Evolutionary conservation across 805 yeast genomes (phyloP).

Genomic region (Lipomyces yamadae): DNA sequence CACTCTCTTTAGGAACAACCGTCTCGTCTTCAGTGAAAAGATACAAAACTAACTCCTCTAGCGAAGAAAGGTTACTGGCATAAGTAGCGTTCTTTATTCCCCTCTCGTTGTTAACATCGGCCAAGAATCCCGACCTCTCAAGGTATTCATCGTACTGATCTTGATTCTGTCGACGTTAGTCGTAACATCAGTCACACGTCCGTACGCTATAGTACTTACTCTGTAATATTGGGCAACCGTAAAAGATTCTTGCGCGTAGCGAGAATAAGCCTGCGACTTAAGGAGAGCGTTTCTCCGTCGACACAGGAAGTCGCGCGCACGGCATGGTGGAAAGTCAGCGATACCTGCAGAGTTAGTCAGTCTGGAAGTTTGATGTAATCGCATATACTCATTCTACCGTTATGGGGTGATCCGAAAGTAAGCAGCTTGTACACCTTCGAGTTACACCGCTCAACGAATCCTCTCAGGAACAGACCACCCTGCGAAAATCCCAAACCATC

Average conservation of each 20-base stretch:
- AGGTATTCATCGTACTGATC: conserved; percentile 59
- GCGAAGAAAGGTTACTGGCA: conserved; percentile 49
- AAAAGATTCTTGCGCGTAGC: conserved; percentile 58
- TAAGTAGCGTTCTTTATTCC: conserved; percentile 49
- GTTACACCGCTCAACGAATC: conserved; percentile 64
- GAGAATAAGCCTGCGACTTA: conserved; percentile 64
- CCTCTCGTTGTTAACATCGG: conserved; percentile 69
- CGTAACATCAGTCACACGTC: not conserved
- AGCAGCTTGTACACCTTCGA: conserved; percentile 55
- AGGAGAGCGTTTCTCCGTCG: conserved; percentile 57
- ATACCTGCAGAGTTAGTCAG: conserved; percentile 41
- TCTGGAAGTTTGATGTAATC: not conserved
- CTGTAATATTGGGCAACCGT: conserved; percentile 80
- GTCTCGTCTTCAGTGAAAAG: conserved; percentile 67
- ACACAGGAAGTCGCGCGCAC: conserved; percentile 62
- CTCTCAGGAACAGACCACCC: conserved; percentile 80
- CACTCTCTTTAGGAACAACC: conserved; percentile 71
- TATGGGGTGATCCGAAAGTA: conserved; percentile 83
- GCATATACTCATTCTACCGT: conserved; percentile 52
- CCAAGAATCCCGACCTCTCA: conserved; percentile 62
- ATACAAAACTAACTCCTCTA: conserved; percentile 63
- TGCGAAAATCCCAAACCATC: conserved; percentile 81
- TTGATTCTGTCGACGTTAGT: conserved; percentile 49
- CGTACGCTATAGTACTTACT: conserved; percentile 21
- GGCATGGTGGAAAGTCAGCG: conserved; percentile 63